These are phyloP conservation scores for Cryphonectria nitschkei DNA, from an alignment of 2,329 filamentous ascomycete species.

Conservation along the genomic window DNA sequence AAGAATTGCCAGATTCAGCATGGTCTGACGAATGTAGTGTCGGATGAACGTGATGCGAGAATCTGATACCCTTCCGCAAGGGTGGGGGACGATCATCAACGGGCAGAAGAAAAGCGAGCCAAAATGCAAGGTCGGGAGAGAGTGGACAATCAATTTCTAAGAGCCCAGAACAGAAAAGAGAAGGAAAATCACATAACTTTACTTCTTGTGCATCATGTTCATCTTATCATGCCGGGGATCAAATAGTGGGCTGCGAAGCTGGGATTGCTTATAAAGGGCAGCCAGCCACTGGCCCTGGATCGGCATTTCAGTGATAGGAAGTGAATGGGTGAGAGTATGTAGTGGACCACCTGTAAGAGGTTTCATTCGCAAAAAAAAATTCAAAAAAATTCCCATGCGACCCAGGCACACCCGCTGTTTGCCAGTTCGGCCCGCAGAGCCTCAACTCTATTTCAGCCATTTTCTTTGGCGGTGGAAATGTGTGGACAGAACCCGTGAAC, in stretches of 20 bases:
- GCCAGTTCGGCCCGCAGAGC: conserved; percentile 19
- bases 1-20: neutral
- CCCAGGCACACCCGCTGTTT: neutral
- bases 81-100: neutral
- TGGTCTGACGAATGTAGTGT: conserved; percentile 22
- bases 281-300: no score
- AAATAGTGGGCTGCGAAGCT: neutral
- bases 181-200: neutral
- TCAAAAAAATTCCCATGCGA: neutral
- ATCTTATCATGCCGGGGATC: neutral
- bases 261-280: neutral
- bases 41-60: conserved; percentile 18
- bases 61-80: neutral
- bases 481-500: no score
- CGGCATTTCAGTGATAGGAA: neutral
- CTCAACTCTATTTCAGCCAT: conserved; percentile 10
- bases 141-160: conserved; percentile 6
- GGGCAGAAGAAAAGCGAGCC: neutral
- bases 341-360: neutral
- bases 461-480: no score
- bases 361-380: no score
- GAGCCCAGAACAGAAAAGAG: neutral
- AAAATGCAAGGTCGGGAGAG: neutral
- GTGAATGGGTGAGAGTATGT: neutral
- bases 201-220: conserved; percentile 1